Percentiles rank a stretch among this genome's conserved stretches.
These are phyloP conservation scores for Omphalotus olearius DNA, from an alignment of 1,284 basidiomycete genomes.

Conservation along the genomic window DNA sequence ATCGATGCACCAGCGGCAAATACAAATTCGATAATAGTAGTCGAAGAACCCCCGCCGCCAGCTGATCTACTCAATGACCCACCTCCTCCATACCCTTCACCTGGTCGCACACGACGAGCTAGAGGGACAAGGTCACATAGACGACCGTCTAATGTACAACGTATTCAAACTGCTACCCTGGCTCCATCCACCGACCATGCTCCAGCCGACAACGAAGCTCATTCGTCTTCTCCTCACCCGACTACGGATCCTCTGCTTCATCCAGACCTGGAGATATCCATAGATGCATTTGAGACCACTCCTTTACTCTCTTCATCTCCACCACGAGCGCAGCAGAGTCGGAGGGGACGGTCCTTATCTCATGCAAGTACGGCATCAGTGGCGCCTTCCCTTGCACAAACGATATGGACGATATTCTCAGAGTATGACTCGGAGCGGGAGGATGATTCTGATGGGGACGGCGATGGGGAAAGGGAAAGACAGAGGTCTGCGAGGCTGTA, in stretches of 20 bases:
- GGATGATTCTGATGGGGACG: slow-evolving; percentile 16
- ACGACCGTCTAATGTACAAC: slow-evolving; percentile 6
- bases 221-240: background rate
- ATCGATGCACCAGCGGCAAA: slow-evolving; percentile 5
- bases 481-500: background rate
- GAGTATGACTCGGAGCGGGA: slow-evolving; percentile 27
- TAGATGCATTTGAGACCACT: slow-evolving; percentile 34
- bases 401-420: slow-evolving; percentile 58
- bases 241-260: background rate
- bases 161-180: background rate
- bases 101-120: slow-evolving; percentile 10
- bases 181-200: slow-evolving; percentile 8
- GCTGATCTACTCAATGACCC: slow-evolving; percentile 17
- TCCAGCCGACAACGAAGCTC: slow-evolving; percentile 1
- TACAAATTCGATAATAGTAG: background rate
- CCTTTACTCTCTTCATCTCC: slow-evolving; percentile 31
- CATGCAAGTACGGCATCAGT: slow-evolving; percentile 47
- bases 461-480: slow-evolving; percentile 14
- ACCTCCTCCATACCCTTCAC: slow-evolving; percentile 16
- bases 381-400: slow-evolving; percentile 54
- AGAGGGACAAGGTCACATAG: slow-evolving; percentile 5
- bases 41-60: background rate
- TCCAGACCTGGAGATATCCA: slow-evolving; percentile 7
- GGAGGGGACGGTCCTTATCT: slow-evolving; percentile 44
- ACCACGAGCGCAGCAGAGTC: background rate